These are phyloP conservation scores for Pythium oligandrum DNA, from an alignment of 352 stramenopile genomes.

Conservation along the genomic window DNA sequence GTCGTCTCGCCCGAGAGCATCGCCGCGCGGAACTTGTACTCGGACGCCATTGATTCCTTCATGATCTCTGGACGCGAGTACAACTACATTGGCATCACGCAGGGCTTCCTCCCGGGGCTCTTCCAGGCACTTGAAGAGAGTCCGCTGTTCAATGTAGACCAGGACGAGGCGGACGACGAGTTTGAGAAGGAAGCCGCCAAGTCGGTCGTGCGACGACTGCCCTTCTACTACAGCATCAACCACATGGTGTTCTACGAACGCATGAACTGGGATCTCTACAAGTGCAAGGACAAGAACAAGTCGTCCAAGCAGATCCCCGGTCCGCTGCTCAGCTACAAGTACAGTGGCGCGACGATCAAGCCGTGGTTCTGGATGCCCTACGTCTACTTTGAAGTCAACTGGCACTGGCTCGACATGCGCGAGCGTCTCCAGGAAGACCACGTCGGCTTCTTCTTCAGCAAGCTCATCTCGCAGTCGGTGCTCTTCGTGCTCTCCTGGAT, in stretches of 20 bases:
- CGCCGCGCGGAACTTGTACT: slow-evolving; percentile 68
- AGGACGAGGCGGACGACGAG: slow-evolving; percentile 23
- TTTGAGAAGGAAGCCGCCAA: slow-evolving; percentile 23
- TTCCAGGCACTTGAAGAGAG: slow-evolving; percentile 82
- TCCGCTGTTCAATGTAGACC: slow-evolving; percentile 43
- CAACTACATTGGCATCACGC: slow-evolving; percentile 79
- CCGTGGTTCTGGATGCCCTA: slow-evolving; percentile 83
- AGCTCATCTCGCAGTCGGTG: slow-evolving; percentile 50
- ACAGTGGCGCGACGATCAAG: slow-evolving; percentile 67
- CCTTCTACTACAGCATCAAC: slow-evolving; percentile 86
- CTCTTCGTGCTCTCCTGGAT: slow-evolving; percentile 64
- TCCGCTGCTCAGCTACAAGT: slow-evolving; percentile 74
- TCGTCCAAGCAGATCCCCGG: slow-evolving; percentile 53
- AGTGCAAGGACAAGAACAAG: slow-evolving; percentile 73
- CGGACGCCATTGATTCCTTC: slow-evolving; percentile 77
- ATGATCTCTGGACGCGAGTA: slow-evolving; percentile 79
- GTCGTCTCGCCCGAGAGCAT: slow-evolving; percentile 71
- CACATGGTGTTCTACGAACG: slow-evolving; percentile 88
- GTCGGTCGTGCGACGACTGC: slow-evolving; percentile 62
- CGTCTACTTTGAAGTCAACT: slow-evolving; percentile 79
- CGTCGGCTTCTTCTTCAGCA: slow-evolving; percentile 50
- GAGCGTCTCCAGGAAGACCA: slow-evolving; percentile 59
- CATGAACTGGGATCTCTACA: slow-evolving; percentile 86
- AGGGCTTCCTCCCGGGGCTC: slow-evolving; percentile 72
- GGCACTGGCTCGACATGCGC: slow-evolving; percentile 72